Percentiles rank a stretch among this genome's conserved stretches.
These are phyloP conservation scores for Pseudoperonospora humuli DNA, from an alignment of 352 stramenopile genomes.

Conservation along the genomic window DNA sequence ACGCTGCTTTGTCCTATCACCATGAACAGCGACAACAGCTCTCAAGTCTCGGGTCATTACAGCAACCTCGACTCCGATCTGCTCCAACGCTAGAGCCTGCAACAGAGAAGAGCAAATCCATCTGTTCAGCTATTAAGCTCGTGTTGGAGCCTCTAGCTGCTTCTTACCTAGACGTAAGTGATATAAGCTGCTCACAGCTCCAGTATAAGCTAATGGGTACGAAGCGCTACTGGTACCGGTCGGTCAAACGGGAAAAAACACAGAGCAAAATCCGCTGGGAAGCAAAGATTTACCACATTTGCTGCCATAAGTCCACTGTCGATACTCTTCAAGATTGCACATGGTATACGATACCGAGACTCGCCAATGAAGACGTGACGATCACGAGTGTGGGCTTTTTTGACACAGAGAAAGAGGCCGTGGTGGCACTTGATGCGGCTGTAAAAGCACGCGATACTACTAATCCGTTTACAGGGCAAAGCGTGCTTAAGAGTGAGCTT, in stretches of 20 bases:
- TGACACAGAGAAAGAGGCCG: constrained; percentile 43
- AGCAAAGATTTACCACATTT: too few species aligned
- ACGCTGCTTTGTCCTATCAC: constrained; percentile 12
- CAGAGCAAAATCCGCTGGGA: constrained; percentile 49
- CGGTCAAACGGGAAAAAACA: constrained; percentile 63
- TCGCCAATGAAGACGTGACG: too few species aligned
- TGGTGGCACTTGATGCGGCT: constrained; percentile 30
- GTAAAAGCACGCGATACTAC: constrained; percentile 32
- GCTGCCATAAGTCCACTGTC: constrained; percentile 38
- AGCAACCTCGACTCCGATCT: constrained; percentile 3
- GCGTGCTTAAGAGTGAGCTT: too few species aligned
- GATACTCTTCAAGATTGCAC: too few species aligned
- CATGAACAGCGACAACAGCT: constrained; percentile 10
- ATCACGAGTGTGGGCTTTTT: constrained; percentile 55
- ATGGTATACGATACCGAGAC: too few species aligned
- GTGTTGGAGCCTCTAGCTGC: constrained; percentile 11
- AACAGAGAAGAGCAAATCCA: constrained; percentile 15
- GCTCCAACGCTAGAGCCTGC: constrained; percentile 13
- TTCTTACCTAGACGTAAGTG: constrained; percentile 18
- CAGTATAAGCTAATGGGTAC: constrained; percentile 54
- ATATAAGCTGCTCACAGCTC: constrained; percentile 48
- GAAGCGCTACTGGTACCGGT: constrained; percentile 60
- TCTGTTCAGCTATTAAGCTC: constrained; percentile 13
- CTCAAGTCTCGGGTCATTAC: constrained; percentile 11
- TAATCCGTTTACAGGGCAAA: constrained; percentile 48